Base-by-base conservation (phyloP, 768 basidiomycete species). In the Collybiopsis luxurians region DNA sequence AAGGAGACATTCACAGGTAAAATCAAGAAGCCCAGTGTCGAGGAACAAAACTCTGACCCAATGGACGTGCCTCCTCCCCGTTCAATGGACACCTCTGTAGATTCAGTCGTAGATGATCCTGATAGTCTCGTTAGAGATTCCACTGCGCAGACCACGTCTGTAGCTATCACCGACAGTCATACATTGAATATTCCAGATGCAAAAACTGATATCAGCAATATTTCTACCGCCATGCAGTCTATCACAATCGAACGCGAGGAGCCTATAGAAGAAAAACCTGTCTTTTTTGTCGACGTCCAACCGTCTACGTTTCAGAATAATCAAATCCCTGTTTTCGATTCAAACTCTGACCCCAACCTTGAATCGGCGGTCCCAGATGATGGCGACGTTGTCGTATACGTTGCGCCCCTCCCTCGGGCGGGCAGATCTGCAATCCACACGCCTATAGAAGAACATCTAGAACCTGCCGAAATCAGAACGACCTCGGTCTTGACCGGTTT, bases 311-410 rank as follows among this genome's bases (percentile, higher is more conserved):
- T n/a, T 38, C 45, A 50, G 5, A 42, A 21, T 17, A 17, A 19
- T 10, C n/a, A 34, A 12, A 19, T 23, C 30, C 48, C 48, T 15
- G 12, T 50, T 19, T 31, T 30, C 17, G 31, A 50, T 31, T 30
- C n/a, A 2, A 11, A 30, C 7, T 3, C 13, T 2, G 51, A 21
- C 21, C 51, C 24, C 15, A 38, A n/a, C 6, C 51, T 53, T 9
- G 51, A 38, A 6, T 44, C 66, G 30, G 60, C 61, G 23, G 61
- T 67, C 10, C 57, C 44, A 12, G 76, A 75, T 27, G 84, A 84
- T 28, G 86, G 88, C 19, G 90, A 92, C 55, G 65, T 81, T 3
- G 90, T 92, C 54, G 89, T 92, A 10, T 91, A 91, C 63, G 85
- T 84, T 24, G 88, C 89, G 0, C 89, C 90, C 0, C 81, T 88